Evolutionary conservation across 768 basidiomycete genomes (phyloP).

Genomic region (Xerocomus brunneocitrinus): DNA sequence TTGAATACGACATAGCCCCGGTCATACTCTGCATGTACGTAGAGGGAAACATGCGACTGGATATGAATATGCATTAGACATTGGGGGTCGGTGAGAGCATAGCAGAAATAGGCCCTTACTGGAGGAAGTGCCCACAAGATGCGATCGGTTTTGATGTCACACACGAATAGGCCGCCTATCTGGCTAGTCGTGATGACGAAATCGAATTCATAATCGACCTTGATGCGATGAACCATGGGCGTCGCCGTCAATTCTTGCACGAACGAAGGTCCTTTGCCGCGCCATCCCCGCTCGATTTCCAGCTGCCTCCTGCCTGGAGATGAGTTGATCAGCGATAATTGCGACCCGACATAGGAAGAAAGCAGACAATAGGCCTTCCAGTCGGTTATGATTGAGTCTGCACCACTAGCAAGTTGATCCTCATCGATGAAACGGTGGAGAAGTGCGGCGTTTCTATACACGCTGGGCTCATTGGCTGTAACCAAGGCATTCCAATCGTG

Average conservation of each 20-base stretch:
- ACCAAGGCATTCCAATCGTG: slow-evolving; percentile 48
- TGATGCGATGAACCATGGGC: slow-evolving; percentile 60
- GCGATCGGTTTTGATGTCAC: slow-evolving; percentile 67
- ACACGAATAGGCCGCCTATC: slow-evolving; percentile 54
- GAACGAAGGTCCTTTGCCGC: slow-evolving; percentile 42
- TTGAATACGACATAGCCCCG: slow-evolving; percentile 71
- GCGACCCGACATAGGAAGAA: background rate
- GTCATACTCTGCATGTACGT: slow-evolving; percentile 71
- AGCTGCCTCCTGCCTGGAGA: slow-evolving; percentile 42
- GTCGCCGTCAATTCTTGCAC: slow-evolving; percentile 32
- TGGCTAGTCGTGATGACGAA: slow-evolving; percentile 55
- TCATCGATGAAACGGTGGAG: slow-evolving; percentile 45
- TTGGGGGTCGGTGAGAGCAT: background rate
- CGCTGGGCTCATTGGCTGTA: slow-evolving; percentile 38
- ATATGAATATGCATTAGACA: slow-evolving; percentile 1
- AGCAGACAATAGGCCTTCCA: slow-evolving; percentile 62
- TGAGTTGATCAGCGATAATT: slow-evolving; percentile 6
- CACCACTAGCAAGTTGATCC: slow-evolving; percentile 24
- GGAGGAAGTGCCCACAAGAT: slow-evolving; percentile 60
- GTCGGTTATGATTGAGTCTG: slow-evolving; percentile 28
- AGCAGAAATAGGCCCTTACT: slow-evolving; percentile 27
- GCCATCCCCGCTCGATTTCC: slow-evolving; percentile 50
- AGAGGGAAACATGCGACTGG: slow-evolving; percentile 7
- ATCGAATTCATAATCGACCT: slow-evolving; percentile 62
- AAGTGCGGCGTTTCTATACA: slow-evolving; percentile 56